Evolutionary conservation across 1,284 basidiomycete species (phyloP).

Genomic region (Ustilago trichophora): DNA sequence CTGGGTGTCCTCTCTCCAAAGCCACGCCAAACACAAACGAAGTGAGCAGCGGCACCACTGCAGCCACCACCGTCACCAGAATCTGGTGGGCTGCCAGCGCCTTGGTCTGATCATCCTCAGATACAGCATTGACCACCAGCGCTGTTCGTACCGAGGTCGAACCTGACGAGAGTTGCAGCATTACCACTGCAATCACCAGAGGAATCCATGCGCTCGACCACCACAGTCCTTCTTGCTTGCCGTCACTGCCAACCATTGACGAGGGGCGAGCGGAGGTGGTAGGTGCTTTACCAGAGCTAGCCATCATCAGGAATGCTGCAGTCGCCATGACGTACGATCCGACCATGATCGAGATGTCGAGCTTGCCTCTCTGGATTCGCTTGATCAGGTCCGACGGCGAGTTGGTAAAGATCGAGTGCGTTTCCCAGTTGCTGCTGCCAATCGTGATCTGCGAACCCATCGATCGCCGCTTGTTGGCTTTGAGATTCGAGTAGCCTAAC

Average conservation of each 20-base stretch:
- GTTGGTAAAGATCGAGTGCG: constrained; percentile 39
- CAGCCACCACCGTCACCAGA: constrained; percentile 50
- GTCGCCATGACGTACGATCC: constrained; percentile 25
- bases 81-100: constrained; percentile 58
- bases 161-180: constrained; percentile 50
- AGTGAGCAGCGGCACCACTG: constrained; percentile 53
- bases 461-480: constrained; percentile 22
- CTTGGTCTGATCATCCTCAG: constrained; percentile 49
- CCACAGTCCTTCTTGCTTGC: constrained; percentile 7
- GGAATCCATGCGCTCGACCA: constrained; percentile 48
- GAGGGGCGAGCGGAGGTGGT: constrained; percentile 5
- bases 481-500: constrained; percentile 27
- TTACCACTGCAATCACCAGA: constrained; percentile 43
- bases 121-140: constrained; percentile 53
- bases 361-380: constrained; percentile 50
- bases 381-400: constrained; percentile 45
- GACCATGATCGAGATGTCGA: constrained; percentile 53
- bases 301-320: constrained; percentile 38
- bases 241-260: background rate
- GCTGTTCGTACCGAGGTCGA: constrained; percentile 54
- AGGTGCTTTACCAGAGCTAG: constrained; percentile 29
- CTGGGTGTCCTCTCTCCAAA: constrained; percentile 42
- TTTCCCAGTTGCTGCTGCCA: constrained; percentile 38
- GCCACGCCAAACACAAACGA: constrained; percentile 52
- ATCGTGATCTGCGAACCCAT: constrained; percentile 20